These are phyloP conservation scores for Phlebiopsis flavidoalba DNA, from an alignment of 768 basidiomycete genomes.

Conservation along the genomic window DNA sequence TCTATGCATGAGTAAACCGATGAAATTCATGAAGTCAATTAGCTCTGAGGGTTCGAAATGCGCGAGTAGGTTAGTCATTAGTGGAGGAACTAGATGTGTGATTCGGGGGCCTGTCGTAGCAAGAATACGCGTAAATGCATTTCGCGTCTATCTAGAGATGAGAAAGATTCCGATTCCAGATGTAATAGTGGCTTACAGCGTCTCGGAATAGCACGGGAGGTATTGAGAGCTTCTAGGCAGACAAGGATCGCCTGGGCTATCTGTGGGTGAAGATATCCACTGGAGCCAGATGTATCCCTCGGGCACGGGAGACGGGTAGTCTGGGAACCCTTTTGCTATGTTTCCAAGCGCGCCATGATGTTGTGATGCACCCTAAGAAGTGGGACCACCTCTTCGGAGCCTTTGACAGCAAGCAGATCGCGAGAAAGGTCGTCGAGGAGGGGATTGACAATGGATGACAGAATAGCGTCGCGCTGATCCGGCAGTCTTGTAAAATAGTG, in stretches of 20 bases:
- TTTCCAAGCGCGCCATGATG: constrained; percentile 89
- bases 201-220: constrained; percentile 84
- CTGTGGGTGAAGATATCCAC: constrained; percentile 76
- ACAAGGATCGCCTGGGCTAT: constrained; percentile 85
- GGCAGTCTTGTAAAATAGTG: constrained; percentile 63
- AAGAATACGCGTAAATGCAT: constrained; percentile 89
- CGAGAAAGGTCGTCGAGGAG: constrained; percentile 70
- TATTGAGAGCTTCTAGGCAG: constrained; percentile 83
- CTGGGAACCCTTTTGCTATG: constrained; percentile 95
- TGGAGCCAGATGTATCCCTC: constrained; percentile 61
- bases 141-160: constrained; percentile 60
- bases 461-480: constrained; percentile 60
- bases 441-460: constrained; percentile 78
- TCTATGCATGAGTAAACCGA: constrained; percentile 85
- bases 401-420: constrained; percentile 47
- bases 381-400: constrained; percentile 63
- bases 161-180: not conserved
- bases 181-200: constrained; percentile 54
- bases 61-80: constrained; percentile 87
- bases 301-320: constrained; percentile 68
- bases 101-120: constrained; percentile 84
- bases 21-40: constrained; percentile 94
- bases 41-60: constrained; percentile 92
- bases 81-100: constrained; percentile 79
- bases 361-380: constrained; percentile 87